Percentiles rank a stretch among this genome's conserved stretches.
These are phyloP conservation scores for Aspergillus puulaauensis DNA, from an alignment of 2,329 filamentous ascomycete species.

Conservation along the genomic window DNA sequence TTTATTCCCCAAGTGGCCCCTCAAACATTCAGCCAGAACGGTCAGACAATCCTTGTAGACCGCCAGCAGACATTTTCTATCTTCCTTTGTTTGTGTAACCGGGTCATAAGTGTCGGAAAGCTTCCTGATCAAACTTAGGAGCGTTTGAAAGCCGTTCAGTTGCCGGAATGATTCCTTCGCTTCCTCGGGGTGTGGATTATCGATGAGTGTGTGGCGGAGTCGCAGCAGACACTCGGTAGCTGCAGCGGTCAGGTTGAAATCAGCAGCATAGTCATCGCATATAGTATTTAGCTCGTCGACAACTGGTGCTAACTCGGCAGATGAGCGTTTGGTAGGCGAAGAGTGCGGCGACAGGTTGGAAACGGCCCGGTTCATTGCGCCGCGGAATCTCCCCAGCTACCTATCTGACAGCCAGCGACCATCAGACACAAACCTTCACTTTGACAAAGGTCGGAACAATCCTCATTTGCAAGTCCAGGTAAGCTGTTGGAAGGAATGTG, in stretches of 20 bases:
- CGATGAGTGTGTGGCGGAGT: constrained; percentile 65
- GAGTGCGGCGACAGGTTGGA: constrained; percentile 28
- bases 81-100: constrained; percentile 57
- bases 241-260: constrained; percentile 36
- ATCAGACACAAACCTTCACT: constrained; percentile 34
- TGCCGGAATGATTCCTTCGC: constrained; percentile 81
- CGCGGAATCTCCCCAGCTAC: constrained; percentile 33
- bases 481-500: constrained; percentile 18
- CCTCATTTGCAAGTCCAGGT: constrained; percentile 34
- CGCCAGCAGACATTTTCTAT: constrained; percentile 67
- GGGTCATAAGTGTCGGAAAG: constrained; percentile 73
- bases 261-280: constrained; percentile 28
- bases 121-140: constrained; percentile 68
- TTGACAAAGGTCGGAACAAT: constrained; percentile 29
- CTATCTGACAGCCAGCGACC: constrained; percentile 31
- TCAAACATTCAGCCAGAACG: constrained; percentile 72
- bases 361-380: constrained; percentile 31
- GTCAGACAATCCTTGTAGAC: constrained; percentile 58
- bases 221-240: constrained; percentile 61
- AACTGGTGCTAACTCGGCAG: constrained; percentile 37
- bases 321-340: constrained; percentile 35
- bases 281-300: constrained; percentile 38
- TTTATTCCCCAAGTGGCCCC: constrained; percentile 79
- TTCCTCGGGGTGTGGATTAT: constrained; percentile 48
- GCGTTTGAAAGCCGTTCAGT: constrained; percentile 71